phyloP scores from a whole-genome alignment of 164 flowering plant species.

The Santalum album region DNA sequence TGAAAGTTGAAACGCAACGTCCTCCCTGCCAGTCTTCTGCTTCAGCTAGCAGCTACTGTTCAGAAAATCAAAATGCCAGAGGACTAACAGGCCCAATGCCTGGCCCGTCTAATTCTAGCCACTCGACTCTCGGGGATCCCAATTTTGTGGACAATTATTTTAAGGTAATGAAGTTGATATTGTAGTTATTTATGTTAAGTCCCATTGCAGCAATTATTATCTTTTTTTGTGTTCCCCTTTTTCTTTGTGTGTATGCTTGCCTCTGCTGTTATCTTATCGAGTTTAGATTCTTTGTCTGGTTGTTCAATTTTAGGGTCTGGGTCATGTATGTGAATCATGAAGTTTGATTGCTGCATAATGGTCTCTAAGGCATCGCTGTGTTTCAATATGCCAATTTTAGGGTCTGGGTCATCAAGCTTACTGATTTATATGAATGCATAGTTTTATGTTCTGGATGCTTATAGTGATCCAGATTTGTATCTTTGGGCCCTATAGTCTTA shows the following conservation, averaged over 20 bases:
- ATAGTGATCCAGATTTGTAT: no score
- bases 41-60: slow-evolving; percentile 22
- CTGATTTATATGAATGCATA: background rate
- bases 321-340: no score
- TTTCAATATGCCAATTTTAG: no score
- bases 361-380: no score
- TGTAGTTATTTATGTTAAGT: background rate
- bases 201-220: background rate
- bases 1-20: slow-evolving; percentile 12
- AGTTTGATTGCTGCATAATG: no score
- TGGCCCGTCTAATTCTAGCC: slow-evolving; percentile 23
- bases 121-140: slow-evolving; percentile 71
- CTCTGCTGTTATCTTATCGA: no score
- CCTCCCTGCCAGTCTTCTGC: slow-evolving; percentile 22
- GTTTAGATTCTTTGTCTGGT: no score
- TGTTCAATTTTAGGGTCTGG: no score
- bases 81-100: slow-evolving; percentile 20
- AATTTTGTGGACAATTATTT: slow-evolving; percentile 95
- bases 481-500: no score
- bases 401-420: background rate
- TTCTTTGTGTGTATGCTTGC: no score
- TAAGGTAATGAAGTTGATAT: slow-evolving; percentile 47
- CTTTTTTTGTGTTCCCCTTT: background rate
- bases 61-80: slow-evolving; percentile 17
- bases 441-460: no score